Evolutionary conservation across 164 flowering plant species (phyloP).

Genomic region (Euptelea pleiosperma): DNA sequence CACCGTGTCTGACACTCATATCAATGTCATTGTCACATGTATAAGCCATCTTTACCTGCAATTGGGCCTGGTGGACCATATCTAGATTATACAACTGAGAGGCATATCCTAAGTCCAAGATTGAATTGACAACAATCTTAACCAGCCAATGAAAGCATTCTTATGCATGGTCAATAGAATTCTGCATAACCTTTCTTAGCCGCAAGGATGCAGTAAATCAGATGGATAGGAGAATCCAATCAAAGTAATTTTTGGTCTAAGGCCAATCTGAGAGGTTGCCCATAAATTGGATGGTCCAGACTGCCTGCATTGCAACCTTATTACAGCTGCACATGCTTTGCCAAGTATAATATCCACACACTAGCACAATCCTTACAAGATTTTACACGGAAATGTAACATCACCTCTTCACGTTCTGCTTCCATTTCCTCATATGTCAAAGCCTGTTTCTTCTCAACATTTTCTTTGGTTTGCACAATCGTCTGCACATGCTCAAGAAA

Average conservation of each 20-base stretch:
- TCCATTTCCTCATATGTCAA: slow-evolving; percentile 94
- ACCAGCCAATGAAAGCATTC: too few species aligned
- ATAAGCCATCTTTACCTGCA: too few species aligned
- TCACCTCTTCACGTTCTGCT: slow-evolving; percentile 92
- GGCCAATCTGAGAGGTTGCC: background rate
- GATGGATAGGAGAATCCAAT: background rate
- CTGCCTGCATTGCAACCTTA: background rate
- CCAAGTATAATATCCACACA: background rate
- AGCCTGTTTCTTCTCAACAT: slow-evolving; percentile 91
- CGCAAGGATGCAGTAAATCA: background rate
- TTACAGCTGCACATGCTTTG: too few species aligned
- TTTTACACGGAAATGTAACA: background rate
- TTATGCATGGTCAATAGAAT: background rate
- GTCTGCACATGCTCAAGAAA: slow-evolving; percentile 42
- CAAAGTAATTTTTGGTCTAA: background rate
- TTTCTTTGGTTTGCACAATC: slow-evolving; percentile 79
- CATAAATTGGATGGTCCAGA: background rate
- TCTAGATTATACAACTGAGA: too few species aligned
- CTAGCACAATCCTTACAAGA: background rate
- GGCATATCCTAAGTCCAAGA: too few species aligned
- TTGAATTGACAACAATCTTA: too few species aligned
- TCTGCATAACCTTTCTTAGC: background rate
- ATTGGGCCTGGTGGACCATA: too few species aligned
- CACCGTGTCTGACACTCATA: too few species aligned
- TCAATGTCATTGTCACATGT: too few species aligned